Base-by-base conservation (phyloP, 768 basidiomycete genomes). In the Mycena venus region DNA sequence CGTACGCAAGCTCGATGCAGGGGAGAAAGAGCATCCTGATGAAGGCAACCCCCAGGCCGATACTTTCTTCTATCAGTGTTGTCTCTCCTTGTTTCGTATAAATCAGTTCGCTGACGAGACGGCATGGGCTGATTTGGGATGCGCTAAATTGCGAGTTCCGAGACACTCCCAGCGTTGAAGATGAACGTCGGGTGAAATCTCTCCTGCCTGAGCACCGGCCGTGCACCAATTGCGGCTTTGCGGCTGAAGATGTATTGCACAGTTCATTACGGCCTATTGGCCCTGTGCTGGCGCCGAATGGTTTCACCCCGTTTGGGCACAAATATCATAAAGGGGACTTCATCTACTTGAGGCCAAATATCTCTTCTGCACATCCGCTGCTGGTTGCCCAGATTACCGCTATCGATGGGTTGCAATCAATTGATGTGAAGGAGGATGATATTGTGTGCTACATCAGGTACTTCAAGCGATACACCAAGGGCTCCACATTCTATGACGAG, bases 11-110 rank as follows among this genome's bases (percentile, higher is more conserved):
- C n/a, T n/a, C n/a, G n/a, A n/a, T n/a, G n/a, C 12, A 10, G 42
- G 19, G 19, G 53, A 69, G 17, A 4, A 29, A 1, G 59, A 65
- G 27, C 56, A 53, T 27, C 55, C 21, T 4, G 59, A 69, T 9
- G 12, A 3, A 0, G 29, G 23, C 3, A 56, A 66, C 36, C 19
- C n/a, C 12, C 25, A 70, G 4, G 31, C 49, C 34, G 64, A 40
- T 14, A 38, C 32, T 3, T 74, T 65, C 11, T 74, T 74, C 34
- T 23, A 34, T 29, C 17, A 38, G 73, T 69, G 44, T 44, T n/a
- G 14, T 38, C 31, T 59, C 19, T 44, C 12, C 0, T 4, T 25
- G 3, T 31, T 15, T 11, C 34, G 40, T 15, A 23, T 21, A 15
- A 31, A 36, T 23, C 25, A 31, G 19, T 72, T 9, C 21, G 1